phyloP scores from a whole-genome alignment of 306 rosid species.

The Fagus sylvatica region DNA sequence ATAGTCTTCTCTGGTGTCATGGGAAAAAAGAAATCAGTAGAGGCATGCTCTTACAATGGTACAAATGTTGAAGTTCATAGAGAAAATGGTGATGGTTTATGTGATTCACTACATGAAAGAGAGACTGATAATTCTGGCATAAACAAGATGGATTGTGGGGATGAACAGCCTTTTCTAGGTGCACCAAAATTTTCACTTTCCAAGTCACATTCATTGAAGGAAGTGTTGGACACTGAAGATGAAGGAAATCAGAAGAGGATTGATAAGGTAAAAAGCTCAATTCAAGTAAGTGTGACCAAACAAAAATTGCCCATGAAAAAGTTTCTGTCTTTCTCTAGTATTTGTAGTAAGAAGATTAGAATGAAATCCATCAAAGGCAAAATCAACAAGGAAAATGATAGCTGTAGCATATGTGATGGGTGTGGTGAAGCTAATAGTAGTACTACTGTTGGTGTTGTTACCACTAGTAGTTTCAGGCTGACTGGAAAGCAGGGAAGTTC shows the following conservation, averaged over 20 bases:
- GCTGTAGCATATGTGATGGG: neutral
- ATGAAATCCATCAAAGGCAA: neutral
- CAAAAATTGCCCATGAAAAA: neutral
- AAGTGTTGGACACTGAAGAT: neutral
- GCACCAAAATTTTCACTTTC: slow-evolving; percentile 25
- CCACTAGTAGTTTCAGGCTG: neutral
- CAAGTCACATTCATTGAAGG: slow-evolving; percentile 2
- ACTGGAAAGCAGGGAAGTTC: slow-evolving; percentile 25
- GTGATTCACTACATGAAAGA: too few species aligned
- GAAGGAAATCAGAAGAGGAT: slow-evolving; percentile 7
- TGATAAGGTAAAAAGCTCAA: neutral
- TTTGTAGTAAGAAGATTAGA: neutral
- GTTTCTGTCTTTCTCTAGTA: slow-evolving; percentile 12
- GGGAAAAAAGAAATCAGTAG: slow-evolving; percentile 20
- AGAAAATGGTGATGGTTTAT: neutral
- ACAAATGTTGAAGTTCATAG: neutral
- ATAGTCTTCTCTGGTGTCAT: slow-evolving; percentile 21
- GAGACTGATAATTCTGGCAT: neutral
- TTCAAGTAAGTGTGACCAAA: too few species aligned
- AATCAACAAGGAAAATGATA: slow-evolving; percentile 4
- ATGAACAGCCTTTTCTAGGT: neutral
- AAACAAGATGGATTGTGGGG: slow-evolving; percentile 1
- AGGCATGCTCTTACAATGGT: slow-evolving; percentile 1
- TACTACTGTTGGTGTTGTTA: neutral
- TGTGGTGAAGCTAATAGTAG: neutral